phyloP scores from a whole-genome alignment of 2,329 filamentous ascomycete genomes.

The Exophiala oligosperma region DNA sequence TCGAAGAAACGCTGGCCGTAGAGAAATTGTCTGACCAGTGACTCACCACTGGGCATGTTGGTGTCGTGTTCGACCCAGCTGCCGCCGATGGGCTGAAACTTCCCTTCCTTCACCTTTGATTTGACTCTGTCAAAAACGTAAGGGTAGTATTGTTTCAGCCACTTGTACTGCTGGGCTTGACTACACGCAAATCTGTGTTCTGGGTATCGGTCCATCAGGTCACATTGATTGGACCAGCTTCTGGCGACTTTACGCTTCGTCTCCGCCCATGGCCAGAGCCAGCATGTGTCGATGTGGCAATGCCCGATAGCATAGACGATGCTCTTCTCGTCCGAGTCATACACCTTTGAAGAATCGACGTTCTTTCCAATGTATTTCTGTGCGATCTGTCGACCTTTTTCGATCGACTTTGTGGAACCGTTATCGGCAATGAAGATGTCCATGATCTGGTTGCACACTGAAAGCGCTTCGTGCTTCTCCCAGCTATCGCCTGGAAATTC shows the following conservation, averaged over 20 bases:
- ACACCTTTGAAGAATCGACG: conserved; percentile 81
- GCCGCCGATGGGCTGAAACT: conserved; percentile 91
- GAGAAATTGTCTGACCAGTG: conserved; percentile 87
- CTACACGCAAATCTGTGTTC: conserved; percentile 92
- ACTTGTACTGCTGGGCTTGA: conserved; percentile 97
- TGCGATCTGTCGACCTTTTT: conserved; percentile 78
- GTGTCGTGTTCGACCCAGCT: conserved; percentile 99
- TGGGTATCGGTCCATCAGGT: conserved; percentile 90
- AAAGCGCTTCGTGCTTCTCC: conserved; percentile 82
- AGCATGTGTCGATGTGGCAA: conserved; percentile 97
- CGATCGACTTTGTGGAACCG: conserved; percentile 70
- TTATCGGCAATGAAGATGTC: conserved; percentile 82
- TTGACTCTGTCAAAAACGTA: conserved; percentile 88
- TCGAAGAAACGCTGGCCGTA: conserved; percentile 96
- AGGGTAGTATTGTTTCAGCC: conserved; percentile 88
- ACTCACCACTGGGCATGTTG: conserved; percentile 94
- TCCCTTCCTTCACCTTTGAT: conserved; percentile 82
- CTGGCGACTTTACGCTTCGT: conserved; percentile 94
- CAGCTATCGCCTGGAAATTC: conserved; percentile 88
- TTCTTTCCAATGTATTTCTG: conserved; percentile 77
- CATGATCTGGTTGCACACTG: conserved; percentile 84
- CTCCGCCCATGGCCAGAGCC: conserved; percentile 98
- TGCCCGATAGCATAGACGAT: conserved; percentile 89
- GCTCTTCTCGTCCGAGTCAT: conserved; percentile 70
- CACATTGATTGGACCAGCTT: conserved; percentile 96